Evolutionary conservation across 257 asterid genomes (phyloP).

Genomic region (Solanum arcanum): DNA sequence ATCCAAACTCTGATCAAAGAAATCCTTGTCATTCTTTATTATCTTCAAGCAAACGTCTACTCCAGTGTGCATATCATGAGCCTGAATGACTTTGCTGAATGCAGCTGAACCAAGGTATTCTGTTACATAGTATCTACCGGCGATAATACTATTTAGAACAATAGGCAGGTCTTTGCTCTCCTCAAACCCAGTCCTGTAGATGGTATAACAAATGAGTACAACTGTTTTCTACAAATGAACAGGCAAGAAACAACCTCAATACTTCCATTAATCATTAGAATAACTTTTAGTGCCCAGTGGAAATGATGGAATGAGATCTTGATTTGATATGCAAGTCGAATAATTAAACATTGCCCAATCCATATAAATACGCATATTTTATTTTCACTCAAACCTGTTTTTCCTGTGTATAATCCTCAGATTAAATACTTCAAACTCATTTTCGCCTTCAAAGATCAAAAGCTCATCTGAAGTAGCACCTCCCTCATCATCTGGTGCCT

Average conservation of each 20-base stretch:
- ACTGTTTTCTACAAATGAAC: slow-evolving; percentile 37
- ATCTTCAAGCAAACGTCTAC: slow-evolving; percentile 85
- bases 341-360: neutral
- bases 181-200: slow-evolving; percentile 89
- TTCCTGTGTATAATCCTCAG: slow-evolving; percentile 71
- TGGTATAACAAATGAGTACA: slow-evolving; percentile 41
- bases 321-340: neutral
- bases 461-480: slow-evolving; percentile 38
- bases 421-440: slow-evolving; percentile 58
- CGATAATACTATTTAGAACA: slow-evolving; percentile 55
- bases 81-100: slow-evolving; percentile 86
- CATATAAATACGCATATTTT: neutral
- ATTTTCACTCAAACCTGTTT: slow-evolving; percentile 50
- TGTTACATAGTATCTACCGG: slow-evolving; percentile 55
- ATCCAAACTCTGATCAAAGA: slow-evolving; percentile 84
- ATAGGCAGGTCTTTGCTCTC: slow-evolving; percentile 78
- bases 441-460: slow-evolving; percentile 40
- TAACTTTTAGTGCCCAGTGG: neutral
- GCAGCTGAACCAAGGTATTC: slow-evolving; percentile 88
- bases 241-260: slow-evolving; percentile 15
- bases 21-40: slow-evolving; percentile 85
- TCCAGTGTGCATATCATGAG: slow-evolving; percentile 62
- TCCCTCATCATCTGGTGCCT: slow-evolving; percentile 31
- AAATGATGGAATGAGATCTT: neutral
- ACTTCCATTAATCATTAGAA: slow-evolving; percentile 7